A percentile compares a stretch with the other conserved stretches of the same genome.
phyloP scores from a whole-genome alignment of 441 rosid genomes.

The Adansonia grandidieri region DNA sequence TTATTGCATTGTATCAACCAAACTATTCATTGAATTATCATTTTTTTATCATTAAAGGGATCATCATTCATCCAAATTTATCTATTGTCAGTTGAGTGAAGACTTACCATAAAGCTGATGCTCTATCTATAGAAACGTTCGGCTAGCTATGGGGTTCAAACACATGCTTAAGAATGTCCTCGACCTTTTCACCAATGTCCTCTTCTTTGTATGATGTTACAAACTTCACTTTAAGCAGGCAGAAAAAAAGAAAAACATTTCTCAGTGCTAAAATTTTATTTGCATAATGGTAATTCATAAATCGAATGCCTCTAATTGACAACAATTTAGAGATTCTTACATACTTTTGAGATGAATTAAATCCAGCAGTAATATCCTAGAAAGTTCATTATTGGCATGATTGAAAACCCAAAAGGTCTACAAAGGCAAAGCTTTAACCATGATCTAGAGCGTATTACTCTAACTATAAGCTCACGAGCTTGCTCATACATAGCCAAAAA shows the following conservation, averaged over 20 bases:
- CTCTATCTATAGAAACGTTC: slow-evolving; percentile 5
- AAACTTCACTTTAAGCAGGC: slow-evolving; percentile 55
- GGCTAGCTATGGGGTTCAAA: slow-evolving; percentile 34
- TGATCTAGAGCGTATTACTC: background rate
- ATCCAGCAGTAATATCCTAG: slow-evolving; percentile 2
- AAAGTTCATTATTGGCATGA: background rate
- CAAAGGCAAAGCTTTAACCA: background rate
- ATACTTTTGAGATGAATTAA: background rate
- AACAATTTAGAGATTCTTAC: background rate
- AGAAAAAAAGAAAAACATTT: slow-evolving; percentile 22
- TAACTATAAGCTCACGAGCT: background rate
- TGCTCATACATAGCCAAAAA: background rate
- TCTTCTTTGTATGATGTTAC: slow-evolving; percentile 58
- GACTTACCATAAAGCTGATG: slow-evolving; percentile 15
- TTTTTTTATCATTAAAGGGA: background rate
- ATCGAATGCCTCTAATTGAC: background rate
- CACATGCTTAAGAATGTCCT: slow-evolving; percentile 59
- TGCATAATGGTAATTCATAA: slow-evolving; percentile 4
- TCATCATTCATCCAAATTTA: slow-evolving; percentile 17
- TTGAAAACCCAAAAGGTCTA: background rate
- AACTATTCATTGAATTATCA: background rate
- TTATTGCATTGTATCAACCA: background rate
- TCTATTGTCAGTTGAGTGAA: background rate
- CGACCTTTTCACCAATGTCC: slow-evolving; percentile 50
- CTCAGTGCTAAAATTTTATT: slow-evolving; percentile 12